A percentile compares a stretch with the other conserved stretches of the same genome.
phyloP scores from a whole-genome alignment of 2,329 filamentous ascomycete genomes.

The Xylaria sp. region DNA sequence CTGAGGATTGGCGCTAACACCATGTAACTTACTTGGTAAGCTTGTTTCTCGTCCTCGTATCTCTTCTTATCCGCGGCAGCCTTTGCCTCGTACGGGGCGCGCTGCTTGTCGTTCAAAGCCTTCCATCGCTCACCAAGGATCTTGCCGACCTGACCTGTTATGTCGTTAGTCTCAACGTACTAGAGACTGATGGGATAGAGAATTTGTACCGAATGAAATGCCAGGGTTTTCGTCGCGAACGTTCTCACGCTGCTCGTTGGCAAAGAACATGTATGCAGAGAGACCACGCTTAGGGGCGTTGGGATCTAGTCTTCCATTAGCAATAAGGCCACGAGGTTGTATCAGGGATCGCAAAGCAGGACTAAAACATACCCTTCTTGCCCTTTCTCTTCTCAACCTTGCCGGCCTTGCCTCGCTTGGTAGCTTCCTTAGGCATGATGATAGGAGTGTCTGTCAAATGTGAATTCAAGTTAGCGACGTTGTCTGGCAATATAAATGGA shows the following conservation, averaged over 20 bases:
- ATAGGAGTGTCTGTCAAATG: constrained; percentile 37
- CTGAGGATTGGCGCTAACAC: neutral
- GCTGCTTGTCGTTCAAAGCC: constrained; percentile 91
- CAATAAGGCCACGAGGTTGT: neutral
- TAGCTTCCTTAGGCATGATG: constrained; percentile 65
- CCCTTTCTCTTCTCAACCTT: constrained; percentile 61
- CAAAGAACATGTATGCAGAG: constrained; percentile 99
- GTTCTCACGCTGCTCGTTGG: constrained; percentile 98
- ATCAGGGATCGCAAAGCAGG: neutral
- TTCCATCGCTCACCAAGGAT: constrained; percentile 99
- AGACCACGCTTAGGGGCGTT: constrained; percentile 99
- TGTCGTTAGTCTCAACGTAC: constrained; percentile 26
- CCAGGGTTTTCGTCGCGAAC: constrained; percentile 98
- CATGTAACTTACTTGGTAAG: constrained; percentile 76
- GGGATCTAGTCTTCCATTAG: constrained; percentile 66
- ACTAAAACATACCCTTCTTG: constrained; percentile 63
- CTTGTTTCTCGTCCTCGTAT: constrained; percentile 97
- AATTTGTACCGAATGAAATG: constrained; percentile 82
- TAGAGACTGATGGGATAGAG: neutral
- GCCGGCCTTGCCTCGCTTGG: constrained; percentile 56
- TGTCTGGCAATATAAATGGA: neutral
- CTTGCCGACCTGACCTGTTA: constrained; percentile 90
- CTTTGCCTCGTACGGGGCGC: constrained; percentile 93
- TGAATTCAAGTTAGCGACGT: constrained; percentile 1
- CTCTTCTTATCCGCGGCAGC: constrained; percentile 98